A percentile compares a stretch with the other conserved stretches of the same genome.
These are phyloP conservation scores for Coprinopsis sp. DNA, from an alignment of 768 basidiomycete genomes.

Conservation along the genomic window DNA sequence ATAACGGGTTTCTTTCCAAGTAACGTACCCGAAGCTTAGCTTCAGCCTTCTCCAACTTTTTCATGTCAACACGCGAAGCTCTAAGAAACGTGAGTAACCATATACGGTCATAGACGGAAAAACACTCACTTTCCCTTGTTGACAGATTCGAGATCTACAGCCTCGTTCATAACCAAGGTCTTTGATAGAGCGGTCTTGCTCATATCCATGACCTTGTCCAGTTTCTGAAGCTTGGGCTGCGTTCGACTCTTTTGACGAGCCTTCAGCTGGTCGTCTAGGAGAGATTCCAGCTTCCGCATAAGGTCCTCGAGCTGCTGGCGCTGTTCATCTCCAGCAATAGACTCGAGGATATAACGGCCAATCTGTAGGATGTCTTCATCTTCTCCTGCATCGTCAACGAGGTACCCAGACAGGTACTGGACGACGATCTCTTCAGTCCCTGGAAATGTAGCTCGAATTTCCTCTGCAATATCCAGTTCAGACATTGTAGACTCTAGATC, in stretches of 20 bases:
- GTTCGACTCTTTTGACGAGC: slow-evolving; percentile 51
- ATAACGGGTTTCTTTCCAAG: slow-evolving; percentile 5
- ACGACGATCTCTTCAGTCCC: slow-evolving; percentile 83
- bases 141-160: slow-evolving; percentile 86
- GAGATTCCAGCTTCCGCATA: slow-evolving; percentile 57
- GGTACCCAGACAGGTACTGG: slow-evolving; percentile 82
- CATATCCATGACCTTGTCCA: slow-evolving; percentile 88
- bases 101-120: slow-evolving; percentile 11
- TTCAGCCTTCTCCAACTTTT: slow-evolving; percentile 95
- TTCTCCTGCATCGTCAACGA: slow-evolving; percentile 84
- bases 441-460: slow-evolving; percentile 64
- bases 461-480: slow-evolving; percentile 72
- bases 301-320: slow-evolving; percentile 58
- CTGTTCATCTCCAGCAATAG: slow-evolving; percentile 58
- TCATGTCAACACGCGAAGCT: slow-evolving; percentile 88
- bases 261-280: slow-evolving; percentile 62
- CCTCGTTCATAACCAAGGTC: slow-evolving; percentile 75
- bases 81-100: slow-evolving; percentile 25
- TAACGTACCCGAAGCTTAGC: slow-evolving; percentile 78
- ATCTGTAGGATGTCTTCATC: slow-evolving; percentile 84
- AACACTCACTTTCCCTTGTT: slow-evolving; percentile 84
- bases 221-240: slow-evolving; percentile 66
- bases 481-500: slow-evolving; percentile 61
- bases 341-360: slow-evolving; percentile 67
- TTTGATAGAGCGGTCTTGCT: slow-evolving; percentile 76